Conservation (phyloP, 805 yeast species). For the Pichia cephalocereana region DNA sequence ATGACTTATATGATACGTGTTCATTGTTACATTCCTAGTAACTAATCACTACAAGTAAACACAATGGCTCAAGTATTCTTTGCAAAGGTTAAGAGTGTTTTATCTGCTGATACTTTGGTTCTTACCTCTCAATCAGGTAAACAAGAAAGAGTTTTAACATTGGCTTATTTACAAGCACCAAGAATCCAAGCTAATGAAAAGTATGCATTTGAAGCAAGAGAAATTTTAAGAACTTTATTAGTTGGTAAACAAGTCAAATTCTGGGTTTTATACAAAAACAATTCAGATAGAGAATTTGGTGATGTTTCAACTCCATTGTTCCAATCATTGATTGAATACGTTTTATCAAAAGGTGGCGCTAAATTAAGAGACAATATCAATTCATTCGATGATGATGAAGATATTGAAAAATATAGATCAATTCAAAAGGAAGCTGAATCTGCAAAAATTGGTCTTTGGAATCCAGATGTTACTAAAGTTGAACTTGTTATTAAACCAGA, state of each 20-base stretch:
- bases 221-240: slow-evolving; percentile 48
- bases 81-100: slow-evolving; percentile 62
- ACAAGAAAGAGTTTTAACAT: slow-evolving; percentile 53
- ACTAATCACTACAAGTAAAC: no score
- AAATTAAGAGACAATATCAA: slow-evolving; percentile 47
- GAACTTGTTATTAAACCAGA: slow-evolving; percentile 22
- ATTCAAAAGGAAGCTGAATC: slow-evolving; percentile 42
- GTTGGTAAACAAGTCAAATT: slow-evolving; percentile 60
- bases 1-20: background rate
- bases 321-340: slow-evolving; percentile 46
- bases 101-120: slow-evolving; percentile 64
- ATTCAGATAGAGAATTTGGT: slow-evolving; percentile 59
- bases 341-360: slow-evolving; percentile 51
- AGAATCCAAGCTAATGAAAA: slow-evolving; percentile 36
- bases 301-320: slow-evolving; percentile 59
- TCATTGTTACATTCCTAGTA: background rate
- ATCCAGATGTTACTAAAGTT: slow-evolving; percentile 17
- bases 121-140: slow-evolving; percentile 44
- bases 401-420: slow-evolving; percentile 29
- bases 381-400: slow-evolving; percentile 27
- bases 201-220: slow-evolving; percentile 50
- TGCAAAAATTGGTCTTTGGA: slow-evolving; percentile 54
- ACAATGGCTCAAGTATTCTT: slow-evolving; percentile 26
- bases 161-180: slow-evolving; percentile 58
- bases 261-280: slow-evolving; percentile 44